Evolutionary conservation across 768 basidiomycete genomes (phyloP).

Genomic region (Arthromyces matolae): DNA sequence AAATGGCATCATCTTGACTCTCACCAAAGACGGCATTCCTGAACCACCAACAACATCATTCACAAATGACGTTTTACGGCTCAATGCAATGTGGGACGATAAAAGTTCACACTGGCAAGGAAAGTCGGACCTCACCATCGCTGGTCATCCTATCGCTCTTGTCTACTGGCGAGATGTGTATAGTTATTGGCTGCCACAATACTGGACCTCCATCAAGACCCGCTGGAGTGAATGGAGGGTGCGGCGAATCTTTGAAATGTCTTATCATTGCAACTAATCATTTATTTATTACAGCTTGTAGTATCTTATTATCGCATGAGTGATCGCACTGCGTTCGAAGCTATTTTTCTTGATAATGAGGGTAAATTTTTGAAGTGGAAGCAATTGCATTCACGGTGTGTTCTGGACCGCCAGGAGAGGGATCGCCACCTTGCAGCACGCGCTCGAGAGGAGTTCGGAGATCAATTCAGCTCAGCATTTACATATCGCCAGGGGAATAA

Average conservation of each 20-base stretch:
- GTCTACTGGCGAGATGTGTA: slow-evolving; percentile 22
- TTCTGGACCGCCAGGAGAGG: slow-evolving; percentile 6
- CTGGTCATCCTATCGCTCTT: slow-evolving; percentile 19
- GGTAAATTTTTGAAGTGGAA: slow-evolving; percentile 14
- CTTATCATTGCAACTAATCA: not conserved
- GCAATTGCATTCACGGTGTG: slow-evolving; percentile 10
- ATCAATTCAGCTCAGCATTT: slow-evolving; percentile 11
- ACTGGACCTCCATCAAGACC: slow-evolving; percentile 24
- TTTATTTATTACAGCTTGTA: slow-evolving; percentile 7
- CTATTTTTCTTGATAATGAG: slow-evolving; percentile 10
- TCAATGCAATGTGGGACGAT: slow-evolving; percentile 28
- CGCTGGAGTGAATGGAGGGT: slow-evolving; percentile 26
- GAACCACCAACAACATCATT: slow-evolving; percentile 23
- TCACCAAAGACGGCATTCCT: slow-evolving; percentile 18
- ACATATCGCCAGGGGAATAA: slow-evolving; percentile 15
- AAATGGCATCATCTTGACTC: slow-evolving; percentile 2
- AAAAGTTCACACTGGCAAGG: slow-evolving; percentile 16
- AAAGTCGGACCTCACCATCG: slow-evolving; percentile 19
- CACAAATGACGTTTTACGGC: slow-evolving; percentile 13
- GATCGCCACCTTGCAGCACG: not conserved
- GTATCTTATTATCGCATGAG: slow-evolving; percentile 11
- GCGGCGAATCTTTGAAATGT: not conserved
- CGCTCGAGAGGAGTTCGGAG: slow-evolving; percentile 14
- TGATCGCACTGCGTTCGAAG: slow-evolving; percentile 17
- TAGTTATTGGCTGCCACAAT: slow-evolving; percentile 13